Conservation (phyloP, 169 alveolate genomes). For the Cyclospora cayetanensis region DNA sequence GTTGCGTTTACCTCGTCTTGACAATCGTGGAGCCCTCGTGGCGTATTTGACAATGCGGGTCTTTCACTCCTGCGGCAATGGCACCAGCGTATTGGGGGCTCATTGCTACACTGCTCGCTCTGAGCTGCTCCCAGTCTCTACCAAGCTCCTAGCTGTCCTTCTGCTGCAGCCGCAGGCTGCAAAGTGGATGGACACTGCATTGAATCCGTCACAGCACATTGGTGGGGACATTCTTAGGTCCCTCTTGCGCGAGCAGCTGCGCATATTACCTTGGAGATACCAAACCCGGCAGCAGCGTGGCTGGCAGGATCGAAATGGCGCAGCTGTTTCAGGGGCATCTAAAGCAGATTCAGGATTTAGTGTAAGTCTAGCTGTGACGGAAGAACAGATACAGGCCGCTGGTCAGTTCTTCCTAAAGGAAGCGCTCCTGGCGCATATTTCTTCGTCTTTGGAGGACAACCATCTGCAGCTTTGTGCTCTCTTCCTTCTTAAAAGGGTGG, state of each 20-base stretch:
- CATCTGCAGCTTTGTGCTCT: constrained; percentile 71
- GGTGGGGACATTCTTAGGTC: constrained; percentile 62
- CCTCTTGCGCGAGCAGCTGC: constrained; percentile 59
- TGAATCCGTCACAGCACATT: constrained; percentile 51
- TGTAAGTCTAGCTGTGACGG: constrained; percentile 15
- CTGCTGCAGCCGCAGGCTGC: constrained; percentile 66
- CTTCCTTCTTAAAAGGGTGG: constrained; percentile 59
- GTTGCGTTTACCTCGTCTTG: constrained; percentile 51
- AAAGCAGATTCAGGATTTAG: constrained; percentile 6
- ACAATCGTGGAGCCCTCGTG: constrained; percentile 53
- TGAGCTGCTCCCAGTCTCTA: constrained; percentile 56
- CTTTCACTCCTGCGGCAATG: constrained; percentile 55
- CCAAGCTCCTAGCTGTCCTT: constrained; percentile 60
- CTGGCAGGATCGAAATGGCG: not conserved
- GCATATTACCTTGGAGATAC: constrained; percentile 43
- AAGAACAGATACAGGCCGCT: constrained; percentile 52
- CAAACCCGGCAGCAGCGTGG: constrained; percentile 31
- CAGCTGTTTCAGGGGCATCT: not conserved
- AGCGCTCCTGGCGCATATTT: constrained; percentile 72
- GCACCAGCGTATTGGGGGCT: not conserved
- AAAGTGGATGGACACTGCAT: constrained; percentile 67
- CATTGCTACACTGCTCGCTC: constrained; percentile 35
- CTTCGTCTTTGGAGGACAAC: constrained; percentile 61
- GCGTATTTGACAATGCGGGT: constrained; percentile 55
- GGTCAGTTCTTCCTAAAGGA: constrained; percentile 53